phyloP scores from a whole-genome alignment of 1,284 basidiomycete genomes.

The Irpex sp. region DNA sequence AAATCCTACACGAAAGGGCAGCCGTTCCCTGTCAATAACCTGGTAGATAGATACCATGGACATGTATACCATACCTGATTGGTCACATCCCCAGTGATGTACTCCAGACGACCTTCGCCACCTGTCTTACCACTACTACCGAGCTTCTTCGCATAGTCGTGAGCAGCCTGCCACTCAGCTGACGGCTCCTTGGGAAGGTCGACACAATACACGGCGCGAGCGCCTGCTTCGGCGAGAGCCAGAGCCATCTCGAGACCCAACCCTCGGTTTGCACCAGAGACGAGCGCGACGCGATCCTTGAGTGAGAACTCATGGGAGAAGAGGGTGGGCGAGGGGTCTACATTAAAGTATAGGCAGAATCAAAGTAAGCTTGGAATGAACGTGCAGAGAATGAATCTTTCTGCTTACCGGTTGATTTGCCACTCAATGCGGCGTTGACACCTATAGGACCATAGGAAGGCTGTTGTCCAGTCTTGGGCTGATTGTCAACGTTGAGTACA shows the following conservation, averaged over 20 bases:
- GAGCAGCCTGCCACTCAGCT: constrained; percentile 61
- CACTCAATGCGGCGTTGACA: constrained; percentile 53
- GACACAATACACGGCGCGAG: constrained; percentile 72
- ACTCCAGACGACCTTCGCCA: constrained; percentile 51
- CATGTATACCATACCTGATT: constrained; percentile 37
- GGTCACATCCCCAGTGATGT: constrained; percentile 61
- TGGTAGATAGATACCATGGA: neutral
- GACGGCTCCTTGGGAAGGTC: constrained; percentile 68
- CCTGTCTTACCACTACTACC: constrained; percentile 24
- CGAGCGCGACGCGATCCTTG: constrained; percentile 68
- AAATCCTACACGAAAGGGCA: constrained; percentile 18
- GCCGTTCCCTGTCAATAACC: neutral
- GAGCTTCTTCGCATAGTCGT: constrained; percentile 48
- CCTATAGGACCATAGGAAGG: constrained; percentile 59
- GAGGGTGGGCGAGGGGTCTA: constrained; percentile 27
- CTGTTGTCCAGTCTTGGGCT: constrained; percentile 31
- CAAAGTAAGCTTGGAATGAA: neutral
- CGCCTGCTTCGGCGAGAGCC: constrained; percentile 73
- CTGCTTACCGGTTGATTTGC: constrained; percentile 28
- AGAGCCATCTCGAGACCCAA: constrained; percentile 83
- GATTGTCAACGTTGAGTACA: constrained; percentile 20
- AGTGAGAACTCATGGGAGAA: constrained; percentile 74
- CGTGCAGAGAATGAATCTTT: neutral
- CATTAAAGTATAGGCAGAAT: neutral
- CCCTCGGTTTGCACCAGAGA: constrained; percentile 79